Evolutionary conservation across 768 basidiomycete species (phyloP).

Genomic region (Mycena indigotica): DNA sequence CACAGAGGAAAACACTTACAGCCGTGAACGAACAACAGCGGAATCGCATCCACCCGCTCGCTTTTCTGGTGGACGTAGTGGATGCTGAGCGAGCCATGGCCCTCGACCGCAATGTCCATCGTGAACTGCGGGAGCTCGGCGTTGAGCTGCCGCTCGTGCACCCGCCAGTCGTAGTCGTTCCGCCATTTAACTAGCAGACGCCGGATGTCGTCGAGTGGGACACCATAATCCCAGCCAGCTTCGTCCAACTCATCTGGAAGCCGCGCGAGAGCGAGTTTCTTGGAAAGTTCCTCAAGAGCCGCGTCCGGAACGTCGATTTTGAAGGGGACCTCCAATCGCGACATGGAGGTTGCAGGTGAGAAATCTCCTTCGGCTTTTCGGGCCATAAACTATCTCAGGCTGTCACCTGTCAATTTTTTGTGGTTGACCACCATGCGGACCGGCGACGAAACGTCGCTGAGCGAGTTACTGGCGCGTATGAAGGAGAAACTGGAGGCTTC

Average conservation of each 20-base stretch:
- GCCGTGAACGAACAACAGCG: constrained; percentile 47
- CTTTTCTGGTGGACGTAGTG: constrained; percentile 50
- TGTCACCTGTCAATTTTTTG: too few species aligned
- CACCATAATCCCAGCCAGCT: constrained; percentile 54
- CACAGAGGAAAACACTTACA: too few species aligned
- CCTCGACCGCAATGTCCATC: constrained; percentile 41
- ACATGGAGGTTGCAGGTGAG: neutral
- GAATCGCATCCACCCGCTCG: constrained; percentile 33
- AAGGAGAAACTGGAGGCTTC: neutral
- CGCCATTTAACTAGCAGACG: constrained; percentile 52
- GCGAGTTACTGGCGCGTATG: neutral
- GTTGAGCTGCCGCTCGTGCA: constrained; percentile 41
- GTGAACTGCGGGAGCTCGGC: constrained; percentile 45
- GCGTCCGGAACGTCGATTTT: constrained; percentile 47
- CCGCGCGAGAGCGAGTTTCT: constrained; percentile 48
- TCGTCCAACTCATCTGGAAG: constrained; percentile 62
- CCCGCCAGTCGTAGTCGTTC: constrained; percentile 42
- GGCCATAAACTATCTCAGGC: too few species aligned
- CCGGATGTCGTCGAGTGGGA: constrained; percentile 49
- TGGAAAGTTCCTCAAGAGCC: constrained; percentile 39
- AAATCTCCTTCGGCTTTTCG: too few species aligned
- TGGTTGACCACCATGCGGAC: too few species aligned
- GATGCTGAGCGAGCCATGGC: constrained; percentile 39
- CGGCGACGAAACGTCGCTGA: neutral
- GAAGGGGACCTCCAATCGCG: constrained; percentile 40